phyloP scores from a whole-genome alignment of 805 yeast species.

The Maudiozyma turicensis region DNA sequence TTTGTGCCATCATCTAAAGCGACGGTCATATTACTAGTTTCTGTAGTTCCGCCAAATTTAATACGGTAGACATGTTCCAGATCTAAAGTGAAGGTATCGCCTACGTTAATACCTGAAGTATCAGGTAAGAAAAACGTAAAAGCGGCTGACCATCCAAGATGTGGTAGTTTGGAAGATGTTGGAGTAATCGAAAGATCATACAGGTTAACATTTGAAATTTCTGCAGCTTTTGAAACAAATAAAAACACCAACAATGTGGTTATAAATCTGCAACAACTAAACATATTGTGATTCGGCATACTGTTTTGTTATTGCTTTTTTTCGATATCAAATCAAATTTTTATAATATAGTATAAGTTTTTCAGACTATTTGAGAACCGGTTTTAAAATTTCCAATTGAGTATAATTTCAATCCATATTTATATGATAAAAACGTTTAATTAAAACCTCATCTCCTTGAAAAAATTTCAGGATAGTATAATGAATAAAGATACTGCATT shows the following conservation, averaged over 20 bases:
- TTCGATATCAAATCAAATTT: too few relatives aligned
- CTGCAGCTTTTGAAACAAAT: slow-evolving; percentile 4
- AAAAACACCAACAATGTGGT: neutral
- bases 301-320: neutral
- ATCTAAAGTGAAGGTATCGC: slow-evolving; percentile 21
- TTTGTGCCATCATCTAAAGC: slow-evolving; percentile 17
- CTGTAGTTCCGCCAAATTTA: slow-evolving; percentile 19
- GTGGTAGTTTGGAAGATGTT: slow-evolving; percentile 14
- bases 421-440: too few relatives aligned
- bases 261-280: neutral
- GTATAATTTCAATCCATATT: too few relatives aligned
- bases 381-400: too few relatives aligned
- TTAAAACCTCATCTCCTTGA: too few relatives aligned
- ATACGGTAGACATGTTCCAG: slow-evolving; percentile 30
- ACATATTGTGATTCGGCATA: neutral
- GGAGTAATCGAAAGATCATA: slow-evolving; percentile 11
- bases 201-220: slow-evolving; percentile 8
- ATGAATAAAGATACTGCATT: too few relatives aligned
- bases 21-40: slow-evolving; percentile 9
- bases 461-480: too few relatives aligned
- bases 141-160: slow-evolving; percentile 28
- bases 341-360: too few relatives aligned
- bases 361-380: too few relatives aligned
- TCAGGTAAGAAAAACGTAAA: slow-evolving; percentile 21
- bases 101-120: slow-evolving; percentile 12